These are phyloP conservation scores for Casuarina equisetifolia DNA, from an alignment of 306 rosid genomes.

Conservation along the genomic window DNA sequence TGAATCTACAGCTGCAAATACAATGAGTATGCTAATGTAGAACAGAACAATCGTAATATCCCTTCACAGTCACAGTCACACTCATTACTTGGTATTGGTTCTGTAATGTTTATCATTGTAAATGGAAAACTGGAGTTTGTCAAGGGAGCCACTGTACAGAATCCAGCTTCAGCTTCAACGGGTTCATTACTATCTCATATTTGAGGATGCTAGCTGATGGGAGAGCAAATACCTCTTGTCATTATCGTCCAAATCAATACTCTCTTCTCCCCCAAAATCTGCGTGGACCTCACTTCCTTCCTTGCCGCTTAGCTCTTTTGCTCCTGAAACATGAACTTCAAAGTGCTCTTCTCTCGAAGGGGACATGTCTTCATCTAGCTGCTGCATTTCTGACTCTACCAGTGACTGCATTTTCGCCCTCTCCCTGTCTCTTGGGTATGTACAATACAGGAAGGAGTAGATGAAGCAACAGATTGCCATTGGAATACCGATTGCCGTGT, in stretches of 20 bases:
- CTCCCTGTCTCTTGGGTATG: slow-evolving; percentile 86
- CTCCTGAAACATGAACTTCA: slow-evolving; percentile 27
- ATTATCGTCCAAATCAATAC: slow-evolving; percentile 31
- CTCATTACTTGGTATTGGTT: too few species aligned
- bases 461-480: slow-evolving; percentile 59
- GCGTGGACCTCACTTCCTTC: slow-evolving; percentile 23
- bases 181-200: slow-evolving; percentile 7
- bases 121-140: background rate
- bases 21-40: too few species aligned
- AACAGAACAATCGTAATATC: too few species aligned
- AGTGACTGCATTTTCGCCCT: slow-evolving; percentile 70
- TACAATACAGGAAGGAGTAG: slow-evolving; percentile 69
- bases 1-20: too few species aligned
- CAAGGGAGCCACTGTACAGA: background rate
- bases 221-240: slow-evolving; percentile 49
- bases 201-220: slow-evolving; percentile 24
- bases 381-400: slow-evolving; percentile 67
- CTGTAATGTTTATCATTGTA: too few species aligned
- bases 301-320: slow-evolving; percentile 21
- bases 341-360: slow-evolving; percentile 21
- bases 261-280: slow-evolving; percentile 34
- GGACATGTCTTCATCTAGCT: slow-evolving; percentile 32
- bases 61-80: too few species aligned
- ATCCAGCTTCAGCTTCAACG: background rate
- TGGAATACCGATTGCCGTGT: slow-evolving; percentile 66